Conservation (phyloP, 164 flowering plant genomes). For the Aristolochia contorta region DNA sequence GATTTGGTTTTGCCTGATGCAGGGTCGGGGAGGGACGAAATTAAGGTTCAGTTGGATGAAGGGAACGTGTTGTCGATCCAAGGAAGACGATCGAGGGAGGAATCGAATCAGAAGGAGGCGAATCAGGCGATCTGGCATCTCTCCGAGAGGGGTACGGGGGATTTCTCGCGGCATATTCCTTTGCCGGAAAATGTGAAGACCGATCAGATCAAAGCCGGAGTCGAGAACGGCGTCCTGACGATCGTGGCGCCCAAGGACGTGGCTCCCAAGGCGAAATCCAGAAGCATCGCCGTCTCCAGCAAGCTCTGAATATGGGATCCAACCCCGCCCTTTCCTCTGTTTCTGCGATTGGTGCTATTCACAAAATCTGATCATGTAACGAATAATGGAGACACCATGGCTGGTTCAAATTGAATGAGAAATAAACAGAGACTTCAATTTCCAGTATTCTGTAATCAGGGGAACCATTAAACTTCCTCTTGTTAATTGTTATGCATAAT, state of each 20-base stretch:
- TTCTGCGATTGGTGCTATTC: no score
- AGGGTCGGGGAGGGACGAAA: slow-evolving; percentile 59
- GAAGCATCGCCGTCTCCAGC: slow-evolving; percentile 56
- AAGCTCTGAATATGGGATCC: slow-evolving; percentile 30
- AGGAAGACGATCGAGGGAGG: slow-evolving; percentile 37
- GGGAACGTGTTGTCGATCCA: slow-evolving; percentile 48
- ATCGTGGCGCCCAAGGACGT: slow-evolving; percentile 62
- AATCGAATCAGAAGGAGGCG: slow-evolving; percentile 21
- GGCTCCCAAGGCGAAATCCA: slow-evolving; percentile 34
- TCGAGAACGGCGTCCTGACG: slow-evolving; percentile 66
- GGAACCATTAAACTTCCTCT: no score
- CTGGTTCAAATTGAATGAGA: neutral
- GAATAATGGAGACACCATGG: no score
- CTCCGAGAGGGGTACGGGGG: slow-evolving; percentile 47
- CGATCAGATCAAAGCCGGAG: slow-evolving; percentile 66
- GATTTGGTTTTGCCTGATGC: neutral
- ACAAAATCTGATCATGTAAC: no score
- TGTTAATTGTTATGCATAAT: no score
- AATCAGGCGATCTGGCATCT: slow-evolving; percentile 39
- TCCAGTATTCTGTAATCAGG: no score
- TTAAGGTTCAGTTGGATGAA: slow-evolving; percentile 66
- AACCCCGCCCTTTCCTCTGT: no score
- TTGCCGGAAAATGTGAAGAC: slow-evolving; percentile 75
- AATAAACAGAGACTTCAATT: neutral
- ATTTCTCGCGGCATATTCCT: slow-evolving; percentile 44